A percentile compares a stretch with the other conserved stretches of the same genome.
Conservation (phyloP, 2,329 filamentous ascomycete species). For the Rutstroemia sp. region DNA sequence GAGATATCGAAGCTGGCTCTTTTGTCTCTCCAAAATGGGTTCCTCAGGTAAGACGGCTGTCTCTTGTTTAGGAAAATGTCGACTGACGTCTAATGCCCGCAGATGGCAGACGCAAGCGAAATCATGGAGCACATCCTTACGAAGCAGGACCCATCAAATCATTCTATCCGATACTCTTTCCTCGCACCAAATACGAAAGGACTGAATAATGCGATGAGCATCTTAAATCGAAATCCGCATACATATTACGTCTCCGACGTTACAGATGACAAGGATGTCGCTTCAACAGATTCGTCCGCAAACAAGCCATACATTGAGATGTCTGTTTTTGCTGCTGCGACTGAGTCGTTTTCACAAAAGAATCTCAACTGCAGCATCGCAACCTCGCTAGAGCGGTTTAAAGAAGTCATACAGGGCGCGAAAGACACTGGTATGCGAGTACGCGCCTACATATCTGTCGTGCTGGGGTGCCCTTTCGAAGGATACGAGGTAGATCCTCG, state of each 20-base stretch:
- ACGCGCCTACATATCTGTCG: conserved; percentile 73
- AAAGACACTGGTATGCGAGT: conserved; percentile 60
- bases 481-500: conserved; percentile 57
- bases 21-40: conserved; percentile 83
- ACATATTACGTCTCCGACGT: conserved; percentile 40
- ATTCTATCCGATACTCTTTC: conserved; percentile 67
- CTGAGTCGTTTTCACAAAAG: conserved; percentile 70
- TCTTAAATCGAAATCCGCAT: conserved; percentile 50
- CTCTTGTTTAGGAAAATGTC: neutral
- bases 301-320: conserved; percentile 51
- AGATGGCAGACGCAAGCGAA: conserved; percentile 75
- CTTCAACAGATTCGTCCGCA: conserved; percentile 13
- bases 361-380: conserved; percentile 78
- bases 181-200: conserved; percentile 73
- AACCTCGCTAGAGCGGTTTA: conserved; percentile 64
- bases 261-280: conserved; percentile 10
- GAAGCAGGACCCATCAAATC: conserved; percentile 44
- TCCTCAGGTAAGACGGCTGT: conserved; percentile 53
- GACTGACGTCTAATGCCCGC: neutral
- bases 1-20: conserved; percentile 71
- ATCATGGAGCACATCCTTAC: conserved; percentile 64
- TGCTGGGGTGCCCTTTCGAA: conserved; percentile 73
- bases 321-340: conserved; percentile 76
- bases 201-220: conserved; percentile 51
- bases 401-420: conserved; percentile 60